Percentiles rank a stretch among this genome's conserved stretches.
These are phyloP conservation scores for Passiflora organensis DNA, from an alignment of 345 rosid species.

Conservation along the genomic window DNA sequence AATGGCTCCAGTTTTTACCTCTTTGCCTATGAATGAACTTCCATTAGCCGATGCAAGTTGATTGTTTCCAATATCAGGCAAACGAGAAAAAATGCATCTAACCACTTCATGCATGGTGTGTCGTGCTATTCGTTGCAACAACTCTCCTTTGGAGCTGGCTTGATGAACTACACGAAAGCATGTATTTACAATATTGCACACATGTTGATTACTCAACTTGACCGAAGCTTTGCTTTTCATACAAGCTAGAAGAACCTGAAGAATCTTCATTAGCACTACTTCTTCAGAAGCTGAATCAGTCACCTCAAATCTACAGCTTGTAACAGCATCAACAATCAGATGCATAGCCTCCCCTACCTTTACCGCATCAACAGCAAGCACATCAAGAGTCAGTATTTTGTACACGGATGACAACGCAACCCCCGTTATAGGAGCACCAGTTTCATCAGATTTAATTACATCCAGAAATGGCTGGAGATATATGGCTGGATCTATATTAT, in stretches of 20 bases:
- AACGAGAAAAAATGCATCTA: slow-evolving; percentile 63
- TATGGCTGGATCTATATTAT: slow-evolving; percentile 42
- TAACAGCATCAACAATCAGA: slow-evolving; percentile 62
- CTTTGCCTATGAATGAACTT: slow-evolving; percentile 16
- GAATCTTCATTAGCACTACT: slow-evolving; percentile 74
- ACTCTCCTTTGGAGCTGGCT: slow-evolving; percentile 62
- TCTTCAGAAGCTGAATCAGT: slow-evolving; percentile 75
- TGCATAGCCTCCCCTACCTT: slow-evolving; percentile 61
- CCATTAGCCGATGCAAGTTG: slow-evolving; percentile 16
- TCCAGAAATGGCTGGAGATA: slow-evolving; percentile 72
- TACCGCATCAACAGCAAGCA: slow-evolving; percentile 46
- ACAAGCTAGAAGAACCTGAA: slow-evolving; percentile 77
- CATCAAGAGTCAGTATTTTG: slow-evolving; percentile 62
- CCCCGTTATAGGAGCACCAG: slow-evolving; percentile 76
- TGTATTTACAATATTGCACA: slow-evolving; percentile 59
- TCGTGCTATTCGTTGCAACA: slow-evolving; percentile 68
- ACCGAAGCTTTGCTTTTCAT: slow-evolving; percentile 66
- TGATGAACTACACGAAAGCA: slow-evolving; percentile 76
- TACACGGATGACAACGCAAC: slow-evolving; percentile 73
- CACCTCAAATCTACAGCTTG: slow-evolving; percentile 67
- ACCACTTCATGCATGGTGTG: slow-evolving; percentile 73
- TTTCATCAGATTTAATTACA: slow-evolving; percentile 67
- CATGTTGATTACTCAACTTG: slow-evolving; percentile 60
- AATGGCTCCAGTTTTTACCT: slow-evolving; percentile 32
- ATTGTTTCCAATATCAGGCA: slow-evolving; percentile 36